Conservation (phyloP, 768 basidiomycete genomes). For the Tulasnella sp. region DNA sequence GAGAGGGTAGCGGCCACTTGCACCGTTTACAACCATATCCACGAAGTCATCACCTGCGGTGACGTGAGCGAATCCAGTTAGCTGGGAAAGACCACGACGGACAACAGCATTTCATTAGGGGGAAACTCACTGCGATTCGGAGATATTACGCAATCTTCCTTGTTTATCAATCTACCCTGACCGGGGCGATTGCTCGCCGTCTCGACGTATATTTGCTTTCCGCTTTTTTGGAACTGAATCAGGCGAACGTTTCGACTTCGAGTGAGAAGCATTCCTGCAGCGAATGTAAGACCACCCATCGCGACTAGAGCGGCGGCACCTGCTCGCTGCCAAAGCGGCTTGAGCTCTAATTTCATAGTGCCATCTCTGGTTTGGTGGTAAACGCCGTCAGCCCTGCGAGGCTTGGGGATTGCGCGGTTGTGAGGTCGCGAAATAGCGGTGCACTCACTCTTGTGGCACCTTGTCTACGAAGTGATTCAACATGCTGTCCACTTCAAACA, state of each 20-base stretch:
- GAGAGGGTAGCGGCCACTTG: neutral
- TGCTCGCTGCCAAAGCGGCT: conserved; percentile 20
- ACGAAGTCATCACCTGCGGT: conserved; percentile 16
- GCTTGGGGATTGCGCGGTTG: neutral
- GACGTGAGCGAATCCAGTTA: neutral
- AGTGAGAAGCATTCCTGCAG: conserved; percentile 16
- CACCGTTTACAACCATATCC: conserved; percentile 20
- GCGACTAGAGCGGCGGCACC: conserved; percentile 16
- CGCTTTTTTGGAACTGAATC: neutral
- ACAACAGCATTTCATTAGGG: neutral
- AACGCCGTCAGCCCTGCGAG: neutral
- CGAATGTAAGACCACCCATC: conserved; percentile 5
- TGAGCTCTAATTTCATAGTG: conserved; percentile 14
- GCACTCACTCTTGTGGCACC: conserved; percentile 20
- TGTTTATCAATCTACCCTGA: neutral
- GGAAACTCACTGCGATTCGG: conserved; percentile 21
- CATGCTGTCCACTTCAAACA: conserved; percentile 27
- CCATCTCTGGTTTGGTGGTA: conserved; percentile 11
- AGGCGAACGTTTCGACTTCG: conserved; percentile 16
- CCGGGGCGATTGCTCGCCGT: conserved; percentile 7
- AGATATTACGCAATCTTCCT: conserved; percentile 20
- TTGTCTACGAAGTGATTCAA: conserved; percentile 22
- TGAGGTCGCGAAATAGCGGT: too few relatives aligned
- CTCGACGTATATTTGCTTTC: conserved; percentile 24
- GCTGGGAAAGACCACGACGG: neutral